Percentiles rank a stretch among this genome's conserved stretches.
Evolutionary conservation across 306 rosid genomes (phyloP).

Genomic region (Fagus sylvatica): DNA sequence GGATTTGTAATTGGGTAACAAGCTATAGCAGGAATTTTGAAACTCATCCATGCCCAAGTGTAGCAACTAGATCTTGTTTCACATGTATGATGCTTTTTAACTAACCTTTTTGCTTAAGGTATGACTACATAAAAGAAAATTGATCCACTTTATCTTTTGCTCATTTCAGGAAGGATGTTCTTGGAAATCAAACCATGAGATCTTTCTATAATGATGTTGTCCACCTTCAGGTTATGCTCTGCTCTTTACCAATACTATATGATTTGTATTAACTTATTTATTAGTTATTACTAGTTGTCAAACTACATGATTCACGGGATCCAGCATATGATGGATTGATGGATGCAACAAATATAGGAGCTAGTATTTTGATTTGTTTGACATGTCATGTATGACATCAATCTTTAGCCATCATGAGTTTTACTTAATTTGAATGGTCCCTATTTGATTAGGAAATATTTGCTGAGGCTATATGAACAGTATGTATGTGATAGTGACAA

Average conservation of each 20-base stretch:
- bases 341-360: neutral
- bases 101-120: conserved; percentile 4
- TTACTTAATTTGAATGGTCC: neutral
- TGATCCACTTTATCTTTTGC: conserved; percentile 12
- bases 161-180: conserved; percentile 78
- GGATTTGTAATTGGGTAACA: conserved; percentile 18
- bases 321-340: neutral
- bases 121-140: conserved; percentile 10
- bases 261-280: conserved; percentile 2
- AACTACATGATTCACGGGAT: too few relatives aligned
- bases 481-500: neutral
- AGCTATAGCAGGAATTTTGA: conserved; percentile 11
- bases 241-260: conserved; percentile 1
- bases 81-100: conserved; percentile 18
- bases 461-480: neutral
- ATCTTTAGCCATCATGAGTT: neutral
- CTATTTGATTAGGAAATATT: neutral
- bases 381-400: neutral
- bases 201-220: conserved; percentile 73
- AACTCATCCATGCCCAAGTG: conserved; percentile 1
- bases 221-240: conserved; percentile 72
- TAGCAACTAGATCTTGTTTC: neutral
- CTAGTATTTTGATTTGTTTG: neutral
- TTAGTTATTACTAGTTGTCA: neutral
- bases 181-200: conserved; percentile 64